Percentiles rank a stretch among this genome's conserved stretches.
These are phyloP conservation scores for Dioszegia crocea DNA, from an alignment of 768 basidiomycete genomes.

Conservation along the genomic window DNA sequence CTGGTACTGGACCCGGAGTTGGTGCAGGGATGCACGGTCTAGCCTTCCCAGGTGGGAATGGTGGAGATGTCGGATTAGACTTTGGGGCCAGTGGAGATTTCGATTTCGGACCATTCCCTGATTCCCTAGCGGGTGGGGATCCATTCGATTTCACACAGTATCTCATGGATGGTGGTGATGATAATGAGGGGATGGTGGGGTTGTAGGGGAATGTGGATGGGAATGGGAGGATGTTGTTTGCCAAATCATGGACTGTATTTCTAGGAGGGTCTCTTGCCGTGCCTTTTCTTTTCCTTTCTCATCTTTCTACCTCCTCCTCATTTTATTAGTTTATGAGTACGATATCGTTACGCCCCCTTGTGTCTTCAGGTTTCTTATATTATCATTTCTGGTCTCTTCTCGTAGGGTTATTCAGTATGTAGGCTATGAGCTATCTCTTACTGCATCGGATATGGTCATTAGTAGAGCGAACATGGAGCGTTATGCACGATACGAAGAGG, in stretches of 20 bases:
- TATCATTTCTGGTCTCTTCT: too few relatives aligned
- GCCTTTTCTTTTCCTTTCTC: too few relatives aligned
- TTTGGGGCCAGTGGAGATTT: constrained; percentile 19
- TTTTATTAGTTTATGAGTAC: too few relatives aligned
- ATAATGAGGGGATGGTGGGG: constrained; percentile 20
- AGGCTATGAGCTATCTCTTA: too few relatives aligned
- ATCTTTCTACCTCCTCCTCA: too few relatives aligned
- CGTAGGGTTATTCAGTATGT: background rate
- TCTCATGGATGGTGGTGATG: constrained; percentile 29
- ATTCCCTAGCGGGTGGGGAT: constrained; percentile 1
- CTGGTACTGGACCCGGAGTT: background rate
- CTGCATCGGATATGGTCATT: too few relatives aligned
- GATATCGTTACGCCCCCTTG: too few relatives aligned
- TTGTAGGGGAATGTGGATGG: background rate
- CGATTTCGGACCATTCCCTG: constrained; percentile 16
- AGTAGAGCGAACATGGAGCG: too few relatives aligned
- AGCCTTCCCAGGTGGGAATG: background rate
- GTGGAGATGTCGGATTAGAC: background rate
- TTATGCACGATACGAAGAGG: too few relatives aligned
- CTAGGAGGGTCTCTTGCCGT: too few relatives aligned
- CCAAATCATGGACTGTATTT: background rate
- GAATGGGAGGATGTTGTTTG: background rate
- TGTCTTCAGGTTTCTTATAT: too few relatives aligned
- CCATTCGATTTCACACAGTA: constrained; percentile 38
- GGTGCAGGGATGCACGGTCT: background rate